Evolutionary conservation across 129 eudicot genomes (phyloP), one percentile per base, ranked within the genome.

Genomic region (Tagetes patula): DNA sequence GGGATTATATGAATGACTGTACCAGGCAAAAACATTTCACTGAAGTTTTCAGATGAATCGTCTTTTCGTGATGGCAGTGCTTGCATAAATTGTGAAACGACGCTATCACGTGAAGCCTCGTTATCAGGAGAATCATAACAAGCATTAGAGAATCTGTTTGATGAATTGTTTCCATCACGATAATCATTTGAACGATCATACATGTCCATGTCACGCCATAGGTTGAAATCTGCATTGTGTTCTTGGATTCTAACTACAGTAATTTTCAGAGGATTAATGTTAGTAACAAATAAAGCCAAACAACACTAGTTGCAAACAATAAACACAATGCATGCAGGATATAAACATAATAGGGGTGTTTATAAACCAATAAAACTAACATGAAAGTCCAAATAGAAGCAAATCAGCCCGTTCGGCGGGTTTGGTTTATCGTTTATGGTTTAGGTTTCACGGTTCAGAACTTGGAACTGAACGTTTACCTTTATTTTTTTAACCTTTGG

Each of bases 1-100:
- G 87, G 81, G 39, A 84, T 59, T 53, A 89, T 64, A 76, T 89
- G 91, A 55, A 89, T 80, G 37, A 89, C 47, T 0, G 74, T 61
- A 60, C 96, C 96, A 11, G 89, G 91, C 77, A 89, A 76, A 75
- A 76, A 86, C 85, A 89, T 36, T 78, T 89, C 96, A n/a, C 86
- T 89, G 14, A 79, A 70, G 64, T 79, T 72, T 9, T 71, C 81
- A 45, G 55, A 78, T 30, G 84, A 54, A 59, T 53, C 70, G 27
- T 46, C 74, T 34, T 76, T 82, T 40, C 64, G 52, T 27, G 83
- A 75, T 53, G 87, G 84, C 74, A 88, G 67, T 8, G 78, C 86
- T 69, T 86, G 82, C 82, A 84, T 76, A 58, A 84, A 84, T 66
- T 59, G 78, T 52, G 87, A 68, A 32, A 85, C 82, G 0, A 85